These are phyloP conservation scores for Rhizopogon salebrosus DNA, from an alignment of 768 basidiomycete genomes.

Conservation along the genomic window DNA sequence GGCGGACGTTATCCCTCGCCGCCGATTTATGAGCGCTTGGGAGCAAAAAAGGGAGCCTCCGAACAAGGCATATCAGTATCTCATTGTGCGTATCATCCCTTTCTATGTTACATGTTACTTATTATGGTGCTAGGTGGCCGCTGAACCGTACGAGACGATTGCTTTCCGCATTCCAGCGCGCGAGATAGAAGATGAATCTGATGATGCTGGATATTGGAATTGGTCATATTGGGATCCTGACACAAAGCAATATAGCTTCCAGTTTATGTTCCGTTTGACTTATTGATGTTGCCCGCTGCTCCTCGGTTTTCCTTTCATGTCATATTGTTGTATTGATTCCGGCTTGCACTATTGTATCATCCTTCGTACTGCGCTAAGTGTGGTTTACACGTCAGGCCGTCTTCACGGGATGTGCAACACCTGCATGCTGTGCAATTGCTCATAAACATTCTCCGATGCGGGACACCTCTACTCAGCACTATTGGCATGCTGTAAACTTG, in stretches of 20 bases:
- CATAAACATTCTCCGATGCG: neutral
- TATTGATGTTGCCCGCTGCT: slow-evolving; percentile 18
- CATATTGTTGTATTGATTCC: neutral
- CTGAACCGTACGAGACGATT: slow-evolving; percentile 99
- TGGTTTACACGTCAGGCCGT: neutral
- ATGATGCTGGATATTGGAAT: slow-evolving; percentile 87
- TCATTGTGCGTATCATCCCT: slow-evolving; percentile 64
- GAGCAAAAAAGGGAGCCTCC: slow-evolving; percentile 94
- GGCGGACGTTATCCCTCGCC: slow-evolving; percentile 72
- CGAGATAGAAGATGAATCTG: slow-evolving; percentile 93
- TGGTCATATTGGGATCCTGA: slow-evolving; percentile 99
- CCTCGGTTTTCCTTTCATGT: neutral
- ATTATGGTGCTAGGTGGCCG: slow-evolving; percentile 69
- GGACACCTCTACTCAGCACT: slow-evolving; percentile 19
- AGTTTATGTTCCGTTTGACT: slow-evolving; percentile 85
- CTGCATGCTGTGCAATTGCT: neutral
- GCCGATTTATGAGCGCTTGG: slow-evolving; percentile 96
- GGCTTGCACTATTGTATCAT: neutral
- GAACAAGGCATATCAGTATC: slow-evolving; percentile 95
- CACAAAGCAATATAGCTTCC: slow-evolving; percentile 96
- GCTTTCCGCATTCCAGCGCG: slow-evolving; percentile 98
- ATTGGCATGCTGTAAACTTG: slow-evolving; percentile 19
- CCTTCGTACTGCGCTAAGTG: neutral
- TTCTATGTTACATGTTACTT: slow-evolving; percentile 19
- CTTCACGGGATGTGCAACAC: neutral